Base-by-base conservation (phyloP, 768 basidiomycete species). In the Mycena kentingensis region DNA sequence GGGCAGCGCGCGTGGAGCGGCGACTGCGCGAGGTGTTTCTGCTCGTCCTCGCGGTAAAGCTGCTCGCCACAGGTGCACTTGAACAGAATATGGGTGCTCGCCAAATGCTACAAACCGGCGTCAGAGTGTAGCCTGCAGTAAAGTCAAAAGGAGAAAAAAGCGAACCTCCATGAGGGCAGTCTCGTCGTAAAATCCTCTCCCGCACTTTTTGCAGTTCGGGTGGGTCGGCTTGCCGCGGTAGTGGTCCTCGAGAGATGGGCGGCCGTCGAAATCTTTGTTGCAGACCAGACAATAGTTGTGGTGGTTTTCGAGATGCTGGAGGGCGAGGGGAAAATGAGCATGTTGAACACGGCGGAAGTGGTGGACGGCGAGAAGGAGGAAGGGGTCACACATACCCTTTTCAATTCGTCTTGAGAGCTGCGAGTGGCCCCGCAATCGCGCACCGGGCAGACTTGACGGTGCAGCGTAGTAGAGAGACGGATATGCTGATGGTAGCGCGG, bases 171-270 rank as follows among this genome's bases (percentile, higher is more conserved):
- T 67, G 25, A 70, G 49, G n/a, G 67, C 62, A 2, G 39, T 42
- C 24, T 55, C 46, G 52, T 79, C 73, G 28, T 65, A 62, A 45
- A 76, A 78, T 3, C 77, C 79, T 38, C 70, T 62, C 11, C 75
- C 73, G 54, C 78, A 80, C 21, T 70, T 66, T 11, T 60, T 45
- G 56, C 78, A 80, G 36, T 77, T 80, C 1, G 78, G 77, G 60
- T 80, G 78, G 4, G 65, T 62, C 25, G 67, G 54, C 10, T 74
- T 73, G 6, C 77, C 78, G 25, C 76, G 67, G 56, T 75, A 80
- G 51, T 80, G 78, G 51, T 77, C 76, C 13, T 76, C 71, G 19
- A 78, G 60, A 2, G 73, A 71, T 43, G 70, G 68, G 15, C 65
- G 67, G 16, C 68, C 70, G 29, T 65, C 60, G 50, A 67, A 77